Conservation (phyloP, 495 filamentous ascomycete genomes). For the Collariella sp. region DNA sequence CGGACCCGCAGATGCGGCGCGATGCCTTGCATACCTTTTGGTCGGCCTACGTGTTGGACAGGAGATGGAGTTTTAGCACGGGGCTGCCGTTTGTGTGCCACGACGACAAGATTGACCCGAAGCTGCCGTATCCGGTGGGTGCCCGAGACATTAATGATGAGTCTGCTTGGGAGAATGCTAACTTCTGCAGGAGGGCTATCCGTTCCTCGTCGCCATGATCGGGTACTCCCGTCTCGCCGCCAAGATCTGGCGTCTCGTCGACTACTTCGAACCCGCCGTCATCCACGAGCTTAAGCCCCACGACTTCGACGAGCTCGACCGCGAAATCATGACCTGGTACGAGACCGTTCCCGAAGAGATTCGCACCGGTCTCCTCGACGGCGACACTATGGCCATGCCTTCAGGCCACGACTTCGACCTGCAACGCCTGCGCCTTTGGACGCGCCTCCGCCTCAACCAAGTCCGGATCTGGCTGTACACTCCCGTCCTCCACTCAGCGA, state of each 20-base stretch:
- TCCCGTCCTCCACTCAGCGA: slow-evolving; percentile 67
- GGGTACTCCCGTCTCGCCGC: slow-evolving; percentile 66
- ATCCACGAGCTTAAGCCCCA: slow-evolving; percentile 45
- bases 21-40: slow-evolving; percentile 64
- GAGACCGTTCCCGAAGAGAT: slow-evolving; percentile 35
- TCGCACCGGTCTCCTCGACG: slow-evolving; percentile 14
- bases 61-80: slow-evolving; percentile 73
- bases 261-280: slow-evolving; percentile 44
- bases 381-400: slow-evolving; percentile 14
- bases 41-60: slow-evolving; percentile 70
- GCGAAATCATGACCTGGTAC: slow-evolving; percentile 73
- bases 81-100: slow-evolving; percentile 75
- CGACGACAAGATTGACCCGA: slow-evolving; percentile 75
- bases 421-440: slow-evolving; percentile 54
- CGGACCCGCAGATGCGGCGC: slow-evolving; percentile 53
- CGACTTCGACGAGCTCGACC: slow-evolving; percentile 68
- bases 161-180: too few species aligned
- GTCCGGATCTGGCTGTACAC: slow-evolving; percentile 77
- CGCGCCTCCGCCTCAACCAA: slow-evolving; percentile 60
- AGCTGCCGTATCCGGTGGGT: slow-evolving; percentile 66
- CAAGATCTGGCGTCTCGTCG: slow-evolving; percentile 68
- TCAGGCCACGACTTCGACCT: slow-evolving; percentile 34
- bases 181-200: slow-evolving; percentile 57
- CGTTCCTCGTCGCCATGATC: slow-evolving; percentile 71
- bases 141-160: not conserved